Evolutionary conservation across 345 rosid species (phyloP), one percentile per base, ranked within the genome.

Genomic region (Lepidium sativum): DNA sequence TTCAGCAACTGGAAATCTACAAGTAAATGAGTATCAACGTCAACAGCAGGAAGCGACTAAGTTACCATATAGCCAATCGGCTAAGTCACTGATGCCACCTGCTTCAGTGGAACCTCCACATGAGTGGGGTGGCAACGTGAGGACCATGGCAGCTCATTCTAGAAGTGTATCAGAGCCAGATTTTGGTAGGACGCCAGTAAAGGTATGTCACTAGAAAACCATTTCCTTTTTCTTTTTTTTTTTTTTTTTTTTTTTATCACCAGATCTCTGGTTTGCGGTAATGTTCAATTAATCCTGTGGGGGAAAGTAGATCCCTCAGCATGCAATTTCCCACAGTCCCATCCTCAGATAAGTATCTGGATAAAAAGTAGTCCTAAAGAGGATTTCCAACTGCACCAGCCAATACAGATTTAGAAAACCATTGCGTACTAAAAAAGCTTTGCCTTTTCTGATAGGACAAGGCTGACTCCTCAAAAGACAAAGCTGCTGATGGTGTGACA

Each of bases 141-240:
- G 56, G 68, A 55, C 45, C 17, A 65, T 77, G 80, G 66, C 50
- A 20, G 34, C 5, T 29, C 87, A 81, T 54, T 70, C 77, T 42
- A 82, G 84, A 81, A 85, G 87, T 60, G 80, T 81, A 31, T 85
- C 91, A 37, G 91, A 85, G 78, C 91, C 95, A 67, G 80, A 79
- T 71, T 80, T 85, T 50, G 81, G 83, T 58, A 78, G 80, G 75
- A 87, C 73, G 66, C 84, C 82, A 27, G 63, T 76, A 69, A 85
- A 85, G 77, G 77, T 73, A 43, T 54, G 40, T 51, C 67, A 54
- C 63, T 33, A 21, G 16, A 62, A 33, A 54, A 53, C 52, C 48
- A 49, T 58, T 23, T 48, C 15, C 9, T 38, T 38, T 48, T 6
- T 9, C 25, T 23, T 23, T 23, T 23, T 2, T 20, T 2, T 27